Percentiles rank a stretch among this genome's conserved stretches.
These are phyloP conservation scores for Trichoderma sp. DNA, from an alignment of 2,329 filamentous ascomycete genomes.

Conservation along the genomic window DNA sequence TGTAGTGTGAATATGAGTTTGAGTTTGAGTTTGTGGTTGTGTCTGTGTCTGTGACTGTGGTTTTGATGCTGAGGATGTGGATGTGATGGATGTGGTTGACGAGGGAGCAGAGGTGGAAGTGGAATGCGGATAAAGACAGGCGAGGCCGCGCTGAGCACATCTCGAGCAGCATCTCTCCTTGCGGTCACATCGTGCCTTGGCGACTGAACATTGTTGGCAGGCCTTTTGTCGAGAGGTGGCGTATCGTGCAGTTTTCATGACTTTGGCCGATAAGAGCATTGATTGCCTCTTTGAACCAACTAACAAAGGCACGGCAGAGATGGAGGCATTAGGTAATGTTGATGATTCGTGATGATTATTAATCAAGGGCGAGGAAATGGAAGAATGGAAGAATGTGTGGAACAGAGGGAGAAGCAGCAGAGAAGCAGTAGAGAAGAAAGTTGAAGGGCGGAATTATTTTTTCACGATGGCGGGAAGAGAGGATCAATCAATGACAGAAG, in stretches of 20 bases:
- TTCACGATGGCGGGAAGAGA: not conserved
- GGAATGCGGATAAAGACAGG: constrained; percentile 1
- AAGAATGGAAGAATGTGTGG: not conserved
- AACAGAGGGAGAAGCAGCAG: not conserved
- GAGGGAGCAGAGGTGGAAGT: not conserved
- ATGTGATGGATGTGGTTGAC: not conserved
- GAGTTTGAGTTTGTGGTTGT: not conserved
- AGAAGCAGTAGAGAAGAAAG: not conserved
- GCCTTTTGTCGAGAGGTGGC: constrained; percentile 13
- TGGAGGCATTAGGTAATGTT: not conserved
- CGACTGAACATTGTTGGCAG: constrained; percentile 7
- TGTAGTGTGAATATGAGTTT: not conserved
- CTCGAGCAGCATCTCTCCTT: constrained; percentile 5
- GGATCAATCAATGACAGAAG: not conserved
- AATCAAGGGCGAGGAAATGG: not conserved
- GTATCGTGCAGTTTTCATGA: constrained; percentile 6
- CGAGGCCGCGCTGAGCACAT: not conserved
- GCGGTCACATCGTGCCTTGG: constrained; percentile 13
- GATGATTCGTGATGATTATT: not conserved
- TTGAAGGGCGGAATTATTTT: not conserved
- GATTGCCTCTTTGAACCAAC: not conserved
- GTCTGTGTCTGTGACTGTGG: not conserved
- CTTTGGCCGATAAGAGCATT: not conserved
- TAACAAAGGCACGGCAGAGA: not conserved
- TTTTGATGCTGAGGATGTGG: not conserved